Evolutionary conservation across 208 protist genomes (phyloP).

Genomic region (Leishmania braziliensis): DNA sequence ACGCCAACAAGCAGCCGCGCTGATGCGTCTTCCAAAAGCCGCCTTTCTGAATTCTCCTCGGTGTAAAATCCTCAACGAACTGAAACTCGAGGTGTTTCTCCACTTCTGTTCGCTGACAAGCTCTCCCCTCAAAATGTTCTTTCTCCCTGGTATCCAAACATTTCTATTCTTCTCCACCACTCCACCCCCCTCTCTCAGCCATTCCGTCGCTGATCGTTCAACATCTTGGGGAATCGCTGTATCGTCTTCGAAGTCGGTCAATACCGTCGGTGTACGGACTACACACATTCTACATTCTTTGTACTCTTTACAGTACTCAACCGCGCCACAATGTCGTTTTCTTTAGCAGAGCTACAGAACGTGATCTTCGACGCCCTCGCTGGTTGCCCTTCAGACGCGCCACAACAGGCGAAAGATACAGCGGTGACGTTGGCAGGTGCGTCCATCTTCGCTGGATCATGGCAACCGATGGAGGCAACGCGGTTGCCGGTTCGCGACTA

Average conservation of each 20-base stretch:
- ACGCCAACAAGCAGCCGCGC: neutral
- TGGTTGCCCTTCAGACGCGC: neutral
- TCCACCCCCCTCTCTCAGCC: neutral
- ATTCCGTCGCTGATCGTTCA: neutral
- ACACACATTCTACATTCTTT: neutral
- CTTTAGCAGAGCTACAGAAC: conserved; percentile 16
- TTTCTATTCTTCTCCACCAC: neutral
- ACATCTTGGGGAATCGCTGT: neutral
- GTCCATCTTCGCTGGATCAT: conserved; percentile 24
- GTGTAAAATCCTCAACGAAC: neutral
- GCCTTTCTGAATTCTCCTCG: neutral
- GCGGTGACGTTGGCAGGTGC: conserved; percentile 23
- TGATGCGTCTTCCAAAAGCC: neutral
- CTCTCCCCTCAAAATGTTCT: neutral
- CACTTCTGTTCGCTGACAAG: neutral
- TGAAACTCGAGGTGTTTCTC: neutral
- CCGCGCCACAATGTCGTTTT: neutral
- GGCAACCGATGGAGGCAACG: conserved; percentile 28
- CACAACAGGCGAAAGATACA: conserved; percentile 14
- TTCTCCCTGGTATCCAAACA: neutral
- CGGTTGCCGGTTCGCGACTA: conserved; percentile 26
- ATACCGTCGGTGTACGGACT: neutral
- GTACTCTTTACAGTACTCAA: neutral
- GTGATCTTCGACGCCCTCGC: conserved; percentile 21
- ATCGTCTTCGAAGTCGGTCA: neutral